Base-by-base conservation (phyloP, 306 rosid genomes). In the Cucurbita argyrosperma region DNA sequence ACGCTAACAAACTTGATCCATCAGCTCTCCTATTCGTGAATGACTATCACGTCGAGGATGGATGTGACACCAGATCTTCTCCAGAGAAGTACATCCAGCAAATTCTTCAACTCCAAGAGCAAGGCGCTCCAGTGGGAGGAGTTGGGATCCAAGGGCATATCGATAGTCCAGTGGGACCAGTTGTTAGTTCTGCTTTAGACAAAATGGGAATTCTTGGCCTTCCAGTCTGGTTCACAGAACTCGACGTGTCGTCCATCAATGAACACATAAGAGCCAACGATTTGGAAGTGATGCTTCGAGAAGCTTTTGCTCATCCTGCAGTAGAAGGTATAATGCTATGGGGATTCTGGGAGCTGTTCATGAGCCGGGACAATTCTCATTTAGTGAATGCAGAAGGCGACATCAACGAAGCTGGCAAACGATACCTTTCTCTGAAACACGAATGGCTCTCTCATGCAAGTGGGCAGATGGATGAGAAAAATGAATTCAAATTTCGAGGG, bases 301-400 rank as follows among this genome's bases (percentile, higher is more conserved):
- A 94, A 79, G 86, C 83, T 3, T 84, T 79, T 73, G 96, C 96
- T 14, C 96, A 95, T 78, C 90, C 96, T 15, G 78, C 96, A 0
- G 82, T 95, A 10, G 96, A 88, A 4, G 97, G 97, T 46, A 72
- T 95, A 35, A 87, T 89, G 89, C 73, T 95, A 5, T 89, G 97
- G 97, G 99, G 97, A 65, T 95, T 89, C 52, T 89, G 99, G 99
- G 96, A 95, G 79, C 62, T 95, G 76, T 89, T 91, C 58, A 89
- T 91, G 97, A 84, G 96, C 67, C 53, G 99, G 57, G 81, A 85
- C 10, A 82, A 88, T 65, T 79, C 96, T 0, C 96, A 91, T 77
- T 80, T 95, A 63, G 96, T 89, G 76, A 74, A 88, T 74, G 92
- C 97, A 21, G 97, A 94, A 80, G 99, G 99, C 6, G 97, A 87